Percentiles rank a stretch among this genome's conserved stretches.
Conservation (phyloP, 257 asterid genomes). For the Fraxinus americana region DNA sequence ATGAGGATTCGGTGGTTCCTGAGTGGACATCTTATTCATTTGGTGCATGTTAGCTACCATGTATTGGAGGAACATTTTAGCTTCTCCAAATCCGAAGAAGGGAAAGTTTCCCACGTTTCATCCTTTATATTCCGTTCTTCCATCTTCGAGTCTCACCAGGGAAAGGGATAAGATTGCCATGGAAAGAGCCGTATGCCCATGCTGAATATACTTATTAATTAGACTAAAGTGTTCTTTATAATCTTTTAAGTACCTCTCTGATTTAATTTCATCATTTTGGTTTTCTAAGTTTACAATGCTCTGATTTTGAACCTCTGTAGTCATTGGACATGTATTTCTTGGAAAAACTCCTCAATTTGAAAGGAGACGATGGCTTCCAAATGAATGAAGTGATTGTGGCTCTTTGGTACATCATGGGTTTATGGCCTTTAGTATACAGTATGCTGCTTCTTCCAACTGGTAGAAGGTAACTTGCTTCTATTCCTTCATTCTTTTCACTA, state of each 20-base stretch:
- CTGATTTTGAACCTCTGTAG: slow-evolving; percentile 38
- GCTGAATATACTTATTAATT: neutral
- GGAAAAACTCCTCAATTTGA: slow-evolving; percentile 74
- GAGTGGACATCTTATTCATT: neutral
- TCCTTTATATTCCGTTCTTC: neutral
- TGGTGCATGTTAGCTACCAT: neutral
- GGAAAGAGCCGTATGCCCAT: neutral
- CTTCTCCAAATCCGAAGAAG: neutral
- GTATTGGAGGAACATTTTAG: neutral
- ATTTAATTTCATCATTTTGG: neutral
- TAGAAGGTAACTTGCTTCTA: slow-evolving; percentile 61
- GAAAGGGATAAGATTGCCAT: neutral
- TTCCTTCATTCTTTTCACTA: neutral
- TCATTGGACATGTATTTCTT: slow-evolving; percentile 68
- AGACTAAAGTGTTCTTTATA: neutral
- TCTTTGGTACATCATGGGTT: slow-evolving; percentile 86
- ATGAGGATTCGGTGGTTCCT: neutral
- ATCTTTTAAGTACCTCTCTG: neutral
- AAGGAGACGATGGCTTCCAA: slow-evolving; percentile 88
- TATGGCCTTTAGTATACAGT: slow-evolving; percentile 80
- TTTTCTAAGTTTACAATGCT: neutral
- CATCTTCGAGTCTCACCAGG: neutral
- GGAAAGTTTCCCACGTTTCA: neutral
- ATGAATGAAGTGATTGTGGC: slow-evolving; percentile 81
- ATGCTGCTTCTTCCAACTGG: slow-evolving; percentile 90